These are phyloP conservation scores for Phytophthora tentaculata DNA, from an alignment of 352 stramenopile species.

Conservation along the genomic window DNA sequence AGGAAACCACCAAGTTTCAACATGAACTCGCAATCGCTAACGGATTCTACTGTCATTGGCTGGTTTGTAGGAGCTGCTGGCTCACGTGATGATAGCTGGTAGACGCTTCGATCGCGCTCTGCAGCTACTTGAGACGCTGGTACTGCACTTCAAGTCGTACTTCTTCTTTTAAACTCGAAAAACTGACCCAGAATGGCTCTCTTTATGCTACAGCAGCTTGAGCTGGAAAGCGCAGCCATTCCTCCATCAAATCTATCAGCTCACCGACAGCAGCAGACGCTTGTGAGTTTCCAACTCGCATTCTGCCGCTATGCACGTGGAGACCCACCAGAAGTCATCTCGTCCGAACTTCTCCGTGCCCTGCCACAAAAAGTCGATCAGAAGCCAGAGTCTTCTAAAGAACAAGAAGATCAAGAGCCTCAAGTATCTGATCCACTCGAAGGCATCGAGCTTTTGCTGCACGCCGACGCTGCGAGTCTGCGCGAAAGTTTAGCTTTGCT, in stretches of 20 bases:
- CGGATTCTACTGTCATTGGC: too few species aligned
- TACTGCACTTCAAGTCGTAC: neutral
- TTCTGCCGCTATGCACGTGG: conserved; percentile 38
- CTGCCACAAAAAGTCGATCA: neutral
- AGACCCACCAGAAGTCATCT: conserved; percentile 11
- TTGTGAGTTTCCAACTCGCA: conserved; percentile 41
- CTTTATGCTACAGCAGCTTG: conserved; percentile 7
- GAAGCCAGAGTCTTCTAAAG: neutral
- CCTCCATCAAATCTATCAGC: neutral
- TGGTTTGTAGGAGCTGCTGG: conserved; percentile 54
- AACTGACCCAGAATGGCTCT: neutral
- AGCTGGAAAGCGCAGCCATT: neutral
- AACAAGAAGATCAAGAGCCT: conserved; percentile 4
- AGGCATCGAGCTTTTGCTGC: conserved; percentile 27
- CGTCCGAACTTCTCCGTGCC: conserved; percentile 19
- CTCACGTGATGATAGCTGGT: conserved; percentile 42
- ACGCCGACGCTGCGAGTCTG: conserved; percentile 25
- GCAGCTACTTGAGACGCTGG: conserved; percentile 30
- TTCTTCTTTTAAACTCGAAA: neutral
- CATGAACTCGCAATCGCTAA: too few species aligned
- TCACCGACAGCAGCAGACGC: conserved; percentile 22
- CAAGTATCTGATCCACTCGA: conserved; percentile 6
- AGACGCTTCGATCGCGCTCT: conserved; percentile 35
- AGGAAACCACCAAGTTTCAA: too few species aligned
- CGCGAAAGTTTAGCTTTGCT: conserved; percentile 17